Evolutionary conservation across 202 grass and related monocot species (phyloP), one percentile per base, ranked within the genome.

Genomic region (Miscanthus sacchariflorus): DNA sequence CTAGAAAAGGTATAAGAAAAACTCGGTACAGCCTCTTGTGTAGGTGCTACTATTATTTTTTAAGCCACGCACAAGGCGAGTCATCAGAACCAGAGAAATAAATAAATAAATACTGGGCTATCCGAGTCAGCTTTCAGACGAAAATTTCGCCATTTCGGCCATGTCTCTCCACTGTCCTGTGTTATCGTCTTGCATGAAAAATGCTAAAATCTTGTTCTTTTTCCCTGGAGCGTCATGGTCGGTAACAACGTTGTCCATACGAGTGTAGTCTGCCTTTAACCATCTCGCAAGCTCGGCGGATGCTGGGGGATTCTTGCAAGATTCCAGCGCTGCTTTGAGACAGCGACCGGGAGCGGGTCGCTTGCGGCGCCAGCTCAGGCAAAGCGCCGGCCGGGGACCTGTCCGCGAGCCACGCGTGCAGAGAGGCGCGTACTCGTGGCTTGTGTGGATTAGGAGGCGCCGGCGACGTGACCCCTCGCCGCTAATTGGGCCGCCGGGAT

Each of bases 381-480:
- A 19, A 40, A 25, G 49, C 28, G 81, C 86, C 90, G 77, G n/a
- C 63, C 70, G 3, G 63, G 81, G 63, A 64, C 50, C 77, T 44
- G 82, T 72, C 63, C 42, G 70, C 3, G 81, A n/a, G 77, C 70
- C 88, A 90, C 83, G 88, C 68, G 82, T 75, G 46, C 88, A 43
- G 88, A 70, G 14, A 1, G 83, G 72, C 72, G 17, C 9, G 33
- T 0, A 21, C 72, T 68, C 13, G 86, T 88, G 90, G 90, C 14
- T 12, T 44, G 54, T 48, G 87, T 74, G 73, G 83, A n/a, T 92
- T 89, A 11, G 82, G 86, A 86, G 90, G 87, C 86, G 36, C 44
- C 12, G 49, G 45, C 38, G 78, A 89, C 58, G 83, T 78, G 83
- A 86, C 86, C 66, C 76, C 56, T 17, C 77, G 38, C 5, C 39